Evolutionary conservation across 306 rosid genomes (phyloP).

Genomic region (Medicago truncatula): MtrunA17r5.0-ANR NC_053045.1:52690501-52691000

Average conservation of each 20-base stretch:
- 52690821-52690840: slow-evolving; percentile 6
- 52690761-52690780: too few relatives aligned
- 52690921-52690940: neutral
- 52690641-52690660: slow-evolving; percentile 51
- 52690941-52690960: neutral
- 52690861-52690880: neutral
- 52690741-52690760: slow-evolving; percentile 36
- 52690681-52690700: slow-evolving; percentile 38
- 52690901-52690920: neutral
- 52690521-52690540: slow-evolving; percentile 55
- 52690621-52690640: slow-evolving; percentile 49
- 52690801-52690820: slow-evolving; percentile 42
- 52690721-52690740: slow-evolving; percentile 48
- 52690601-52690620: slow-evolving; percentile 35
- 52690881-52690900: neutral
- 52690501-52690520: slow-evolving; percentile 56
- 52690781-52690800: slow-evolving; percentile 43
- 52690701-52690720: slow-evolving; percentile 6
- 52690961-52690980: neutral
- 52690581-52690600: slow-evolving; percentile 64
- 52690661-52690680: slow-evolving; percentile 43
- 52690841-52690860: neutral
- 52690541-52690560: slow-evolving; percentile 67
- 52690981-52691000: neutral
- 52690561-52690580: slow-evolving; percentile 63